Base-by-base conservation (phyloP, 208 protist species). In the Leishmania guyanensis region DNA sequence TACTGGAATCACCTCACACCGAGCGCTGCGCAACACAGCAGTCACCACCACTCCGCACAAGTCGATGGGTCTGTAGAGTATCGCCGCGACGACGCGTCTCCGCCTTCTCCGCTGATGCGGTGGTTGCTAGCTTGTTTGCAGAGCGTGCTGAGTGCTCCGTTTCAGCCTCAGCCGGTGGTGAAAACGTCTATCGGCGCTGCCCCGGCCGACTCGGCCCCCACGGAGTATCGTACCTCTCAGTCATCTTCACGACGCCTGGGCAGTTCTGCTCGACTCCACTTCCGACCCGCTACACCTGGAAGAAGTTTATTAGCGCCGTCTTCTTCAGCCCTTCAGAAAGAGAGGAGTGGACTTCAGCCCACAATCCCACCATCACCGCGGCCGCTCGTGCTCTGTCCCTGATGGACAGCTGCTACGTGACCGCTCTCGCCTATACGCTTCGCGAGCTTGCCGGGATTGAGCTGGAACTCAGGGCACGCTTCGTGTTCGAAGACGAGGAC, bases 121-220 rank as follows among this genome's bases (percentile, higher is more conserved):
- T 85, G 82, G 82, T 53, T 82, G 29, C 71, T 85, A 29, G 60
- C 48, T 26, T 85, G 82, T 53, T 39, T 85, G 62, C 82, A 72
- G 29, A 6, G 72, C 29, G 17, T 75, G 29, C 33, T 81, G 46
- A 78, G 72, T 36, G 17, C 22, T 36, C 77, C 77, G 14, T 46
- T 79, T 60, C 72, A 29, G 22, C 54, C 74, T 22, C 54, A 66
- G 74, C 3, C 36, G 29, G 29, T 62, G 51, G 29, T 48, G 72
- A 73, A 36, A 51, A 22, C 69, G 20, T 73, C 46, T 51, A 16
- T 43, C 22, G 26, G 22, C 46, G 17, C 46, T 73, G 17, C 69
- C 39, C 46, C 36, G 20, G 39, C 46, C 16, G 48, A 22, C 22
- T 54, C 39, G 14, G 2, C n/a, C 72, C 48, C 53, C 51, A 14